Evolutionary conservation across 2,329 filamentous ascomycete species (phyloP).

Genomic region (Daldinia sp.): DNA sequence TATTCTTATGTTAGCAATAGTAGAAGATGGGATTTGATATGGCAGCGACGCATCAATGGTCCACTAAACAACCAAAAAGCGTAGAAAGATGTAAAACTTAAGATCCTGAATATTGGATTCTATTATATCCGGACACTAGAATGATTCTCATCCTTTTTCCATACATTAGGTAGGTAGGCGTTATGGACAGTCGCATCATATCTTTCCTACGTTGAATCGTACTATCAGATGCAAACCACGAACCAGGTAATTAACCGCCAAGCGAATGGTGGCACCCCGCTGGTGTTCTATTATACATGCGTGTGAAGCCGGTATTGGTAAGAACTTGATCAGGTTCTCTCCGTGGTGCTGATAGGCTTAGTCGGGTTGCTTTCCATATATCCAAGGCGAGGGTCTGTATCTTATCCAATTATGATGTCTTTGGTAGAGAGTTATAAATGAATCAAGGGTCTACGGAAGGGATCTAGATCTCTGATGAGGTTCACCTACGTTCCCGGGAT

Average conservation of each 20-base stretch:
- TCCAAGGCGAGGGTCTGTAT: not conserved
- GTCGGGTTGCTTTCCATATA: not conserved
- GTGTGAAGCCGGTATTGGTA: not conserved
- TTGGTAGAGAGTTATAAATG: not conserved
- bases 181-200: not conserved
- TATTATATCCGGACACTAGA: not conserved
- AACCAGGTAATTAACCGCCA: constrained; percentile 25
- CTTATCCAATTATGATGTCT: not conserved
- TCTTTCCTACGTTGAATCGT: not conserved
- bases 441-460: not conserved
- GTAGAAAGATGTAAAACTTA: not conserved
- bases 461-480: not conserved
- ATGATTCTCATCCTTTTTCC: not conserved
- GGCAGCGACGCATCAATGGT: not conserved
- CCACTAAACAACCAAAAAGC: not conserved
- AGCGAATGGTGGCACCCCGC: constrained; percentile 16
- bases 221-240: constrained; percentile 4
- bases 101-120: not conserved
- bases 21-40: not conserved
- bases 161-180: not conserved
- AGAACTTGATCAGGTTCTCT: not conserved
- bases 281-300: not conserved
- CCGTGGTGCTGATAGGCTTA: not conserved
- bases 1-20: not conserved
- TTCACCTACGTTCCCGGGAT: not conserved